phyloP scores from a whole-genome alignment of 257 asterid species.

The Voacanga thouarsii region DNA sequence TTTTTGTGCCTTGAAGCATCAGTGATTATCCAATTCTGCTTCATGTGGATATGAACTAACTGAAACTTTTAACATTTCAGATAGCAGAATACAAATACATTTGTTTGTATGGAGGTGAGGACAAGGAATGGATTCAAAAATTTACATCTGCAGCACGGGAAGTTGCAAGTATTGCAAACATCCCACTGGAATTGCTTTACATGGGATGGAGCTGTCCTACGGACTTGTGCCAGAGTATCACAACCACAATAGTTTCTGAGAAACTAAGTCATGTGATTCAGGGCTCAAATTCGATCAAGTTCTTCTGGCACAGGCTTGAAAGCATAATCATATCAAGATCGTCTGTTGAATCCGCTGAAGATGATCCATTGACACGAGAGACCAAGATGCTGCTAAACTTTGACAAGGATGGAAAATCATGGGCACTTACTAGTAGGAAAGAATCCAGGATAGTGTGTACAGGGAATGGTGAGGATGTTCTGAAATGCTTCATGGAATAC shows the following conservation, averaged over 20 bases:
- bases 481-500: slow-evolving; percentile 7
- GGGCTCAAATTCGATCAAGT: slow-evolving; percentile 7
- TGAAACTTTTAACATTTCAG: neutral
- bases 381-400: slow-evolving; percentile 15
- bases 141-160: slow-evolving; percentile 7
- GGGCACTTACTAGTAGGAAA: slow-evolving; percentile 17
- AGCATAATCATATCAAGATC: slow-evolving; percentile 19
- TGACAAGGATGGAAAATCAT: slow-evolving; percentile 11
- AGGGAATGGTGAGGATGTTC: slow-evolving; percentile 10
- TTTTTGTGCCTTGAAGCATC: neutral
- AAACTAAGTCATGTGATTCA: slow-evolving; percentile 5
- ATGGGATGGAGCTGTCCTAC: slow-evolving; percentile 14
- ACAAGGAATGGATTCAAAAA: slow-evolving; percentile 17
- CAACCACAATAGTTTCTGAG: neutral
- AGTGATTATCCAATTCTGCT: too few relatives aligned
- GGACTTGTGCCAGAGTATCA: slow-evolving; percentile 3
- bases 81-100: slow-evolving; percentile 6
- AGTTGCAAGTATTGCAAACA: neutral
- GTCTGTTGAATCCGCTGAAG: neutral
- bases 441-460: slow-evolving; percentile 6
- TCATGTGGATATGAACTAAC: neutral
- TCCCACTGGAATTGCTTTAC: slow-evolving; percentile 21
- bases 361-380: slow-evolving; percentile 12
- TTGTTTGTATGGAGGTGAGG: slow-evolving; percentile 15
- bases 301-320: slow-evolving; percentile 26